Evolutionary conservation across 768 basidiomycete species (phyloP).

Genomic region (Lactifluus echinatus): DNA sequence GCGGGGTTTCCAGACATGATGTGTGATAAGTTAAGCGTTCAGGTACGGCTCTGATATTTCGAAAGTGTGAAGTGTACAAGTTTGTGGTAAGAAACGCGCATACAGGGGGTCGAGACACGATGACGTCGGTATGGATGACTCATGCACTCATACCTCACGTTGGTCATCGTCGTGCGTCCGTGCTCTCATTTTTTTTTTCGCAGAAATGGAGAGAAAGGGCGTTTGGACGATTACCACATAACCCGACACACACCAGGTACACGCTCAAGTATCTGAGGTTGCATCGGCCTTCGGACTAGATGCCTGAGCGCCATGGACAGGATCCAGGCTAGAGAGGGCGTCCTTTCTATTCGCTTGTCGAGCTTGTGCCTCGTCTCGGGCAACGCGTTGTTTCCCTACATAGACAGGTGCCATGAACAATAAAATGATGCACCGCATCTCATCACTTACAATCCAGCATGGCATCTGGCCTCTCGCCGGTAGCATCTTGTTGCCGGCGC

Average conservation of each 20-base stretch:
- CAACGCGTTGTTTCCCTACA: conserved; percentile 13
- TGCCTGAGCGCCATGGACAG: background rate
- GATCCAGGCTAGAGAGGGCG: background rate
- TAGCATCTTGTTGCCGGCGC: conserved; percentile 26
- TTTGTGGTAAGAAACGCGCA: no score
- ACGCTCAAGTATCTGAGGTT: background rate
- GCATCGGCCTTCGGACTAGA: background rate
- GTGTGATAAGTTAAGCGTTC: background rate
- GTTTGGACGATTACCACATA: background rate
- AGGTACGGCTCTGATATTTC: no score
- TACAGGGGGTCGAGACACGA: no score
- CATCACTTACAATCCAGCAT: conserved; percentile 28
- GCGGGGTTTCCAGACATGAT: background rate
- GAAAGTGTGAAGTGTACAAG: no score
- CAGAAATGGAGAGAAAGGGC: no score
- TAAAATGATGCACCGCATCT: background rate
- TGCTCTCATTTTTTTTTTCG: background rate
- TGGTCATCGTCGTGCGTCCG: no score
- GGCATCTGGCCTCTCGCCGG: conserved; percentile 28
- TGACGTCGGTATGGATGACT: no score
- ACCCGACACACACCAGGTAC: background rate
- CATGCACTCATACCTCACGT: no score
- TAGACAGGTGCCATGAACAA: background rate
- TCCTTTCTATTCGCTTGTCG: background rate
- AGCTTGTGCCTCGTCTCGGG: background rate